Conservation (phyloP, 352 stramenopile species). For the Phytophthora pluvialis region DNA sequence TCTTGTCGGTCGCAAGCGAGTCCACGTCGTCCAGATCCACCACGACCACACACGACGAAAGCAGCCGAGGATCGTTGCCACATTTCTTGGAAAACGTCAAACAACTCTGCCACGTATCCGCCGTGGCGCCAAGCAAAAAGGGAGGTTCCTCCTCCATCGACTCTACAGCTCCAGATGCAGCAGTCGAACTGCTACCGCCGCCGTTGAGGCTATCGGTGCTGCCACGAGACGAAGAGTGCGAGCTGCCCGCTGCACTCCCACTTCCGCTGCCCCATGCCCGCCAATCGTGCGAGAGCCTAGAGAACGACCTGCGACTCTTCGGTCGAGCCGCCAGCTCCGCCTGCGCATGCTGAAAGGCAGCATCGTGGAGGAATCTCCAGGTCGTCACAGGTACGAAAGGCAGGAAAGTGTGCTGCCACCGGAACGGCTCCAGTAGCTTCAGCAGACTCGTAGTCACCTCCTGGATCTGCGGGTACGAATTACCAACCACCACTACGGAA, state of each 20-base stretch:
- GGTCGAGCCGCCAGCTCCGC: constrained; percentile 56
- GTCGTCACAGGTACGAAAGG: constrained; percentile 79
- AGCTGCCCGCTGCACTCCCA: constrained; percentile 21
- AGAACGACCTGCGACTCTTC: constrained; percentile 66
- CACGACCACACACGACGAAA: constrained; percentile 69
- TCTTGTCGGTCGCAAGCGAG: constrained; percentile 61
- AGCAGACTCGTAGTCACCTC: constrained; percentile 75
- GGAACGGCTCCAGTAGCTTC: constrained; percentile 79
- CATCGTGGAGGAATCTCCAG: constrained; percentile 74
- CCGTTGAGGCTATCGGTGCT: constrained; percentile 34
- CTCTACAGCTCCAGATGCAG: constrained; percentile 11
- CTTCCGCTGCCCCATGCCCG: constrained; percentile 55
- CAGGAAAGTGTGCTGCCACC: constrained; percentile 81
- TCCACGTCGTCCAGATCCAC: constrained; percentile 69
- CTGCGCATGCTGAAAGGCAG: constrained; percentile 60
- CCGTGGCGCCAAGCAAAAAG: constrained; percentile 71
- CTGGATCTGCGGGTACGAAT: constrained; percentile 78
- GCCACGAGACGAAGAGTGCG: constrained; percentile 34
- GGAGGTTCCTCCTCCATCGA: constrained; percentile 53
- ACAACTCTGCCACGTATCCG: constrained; percentile 75
- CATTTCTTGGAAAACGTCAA: constrained; percentile 52
- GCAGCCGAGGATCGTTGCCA: constrained; percentile 56
- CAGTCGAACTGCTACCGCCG: constrained; percentile 13
- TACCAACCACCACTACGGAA: constrained; percentile 74
- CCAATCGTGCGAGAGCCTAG: constrained; percentile 66